Conservation (phyloP, 139 green algal genomes). For the Ostreobium quekettii region DNA sequence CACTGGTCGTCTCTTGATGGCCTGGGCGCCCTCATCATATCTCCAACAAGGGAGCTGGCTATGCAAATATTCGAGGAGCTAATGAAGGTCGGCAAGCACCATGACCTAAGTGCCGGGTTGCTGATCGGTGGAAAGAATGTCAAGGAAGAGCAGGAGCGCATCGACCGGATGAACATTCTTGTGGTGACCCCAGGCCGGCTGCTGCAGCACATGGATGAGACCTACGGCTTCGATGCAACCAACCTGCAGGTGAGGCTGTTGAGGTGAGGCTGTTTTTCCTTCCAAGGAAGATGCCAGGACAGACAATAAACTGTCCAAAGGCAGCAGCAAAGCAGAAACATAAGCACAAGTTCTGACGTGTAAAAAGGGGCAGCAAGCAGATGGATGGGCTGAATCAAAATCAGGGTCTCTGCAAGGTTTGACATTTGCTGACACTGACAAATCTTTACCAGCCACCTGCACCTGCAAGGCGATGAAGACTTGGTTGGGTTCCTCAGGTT, state of each 20-base stretch:
- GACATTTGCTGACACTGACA: too few species aligned
- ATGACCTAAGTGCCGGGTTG: constrained; percentile 60
- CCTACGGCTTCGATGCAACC: constrained; percentile 78
- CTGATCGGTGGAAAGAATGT: constrained; percentile 93
- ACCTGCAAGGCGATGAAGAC: too few species aligned
- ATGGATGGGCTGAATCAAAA: background rate
- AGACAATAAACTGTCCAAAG: background rate
- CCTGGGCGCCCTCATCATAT: constrained; percentile 86
- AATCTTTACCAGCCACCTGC: too few species aligned
- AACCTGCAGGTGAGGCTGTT: constrained; percentile 47
- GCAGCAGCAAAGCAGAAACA: constrained; percentile 15
- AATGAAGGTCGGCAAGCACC: constrained; percentile 57
- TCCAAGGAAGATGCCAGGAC: background rate
- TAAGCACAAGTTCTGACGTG: background rate
- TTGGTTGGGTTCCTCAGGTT: too few species aligned
- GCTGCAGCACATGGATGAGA: constrained; percentile 99
- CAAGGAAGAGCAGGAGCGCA: constrained; percentile 56
- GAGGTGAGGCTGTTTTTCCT: background rate
- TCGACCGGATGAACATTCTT: constrained; percentile 78
- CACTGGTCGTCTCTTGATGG: constrained; percentile 81
- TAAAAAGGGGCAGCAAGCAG: background rate
- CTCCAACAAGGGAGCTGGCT: constrained; percentile 90
- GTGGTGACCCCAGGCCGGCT: constrained; percentile 82
- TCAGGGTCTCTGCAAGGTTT: constrained; percentile 1
- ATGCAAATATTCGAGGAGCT: constrained; percentile 91